A percentile compares a stretch with the other conserved stretches of the same genome.
These are phyloP conservation scores for Paramecium bursaria DNA, from an alignment of 73 alveolate genomes.

Conservation along the genomic window DNA sequence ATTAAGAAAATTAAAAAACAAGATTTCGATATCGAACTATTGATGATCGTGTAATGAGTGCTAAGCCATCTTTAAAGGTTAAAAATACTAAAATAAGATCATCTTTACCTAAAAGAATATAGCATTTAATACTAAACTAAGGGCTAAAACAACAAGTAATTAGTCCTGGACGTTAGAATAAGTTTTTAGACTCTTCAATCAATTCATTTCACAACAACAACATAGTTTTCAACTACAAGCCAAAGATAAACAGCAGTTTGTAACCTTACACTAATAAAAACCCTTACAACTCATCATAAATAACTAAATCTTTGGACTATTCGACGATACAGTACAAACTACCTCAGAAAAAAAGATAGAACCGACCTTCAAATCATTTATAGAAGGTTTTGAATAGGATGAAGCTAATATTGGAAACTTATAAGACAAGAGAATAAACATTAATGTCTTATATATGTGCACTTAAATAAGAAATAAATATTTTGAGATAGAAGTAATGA, in stretches of 20 bases:
- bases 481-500: not conserved
- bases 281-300: not conserved
- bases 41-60: not conserved
- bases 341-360: not conserved
- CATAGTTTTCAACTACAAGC: not conserved
- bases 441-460: constrained; percentile 3
- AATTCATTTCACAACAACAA: no score
- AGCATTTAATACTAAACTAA: constrained; percentile 4
- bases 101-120: constrained; percentile 4
- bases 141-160: not conserved
- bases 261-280: not conserved
- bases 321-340: not conserved
- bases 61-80: not conserved
- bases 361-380: constrained; percentile 11
- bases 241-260: not conserved
- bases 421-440: constrained; percentile 3
- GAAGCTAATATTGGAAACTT: constrained; percentile 38
- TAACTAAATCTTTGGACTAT: constrained; percentile 39
- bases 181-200: not conserved
- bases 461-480: constrained; percentile 26
- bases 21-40: constrained; percentile 11
- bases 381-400: not conserved
- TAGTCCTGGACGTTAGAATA: not conserved
- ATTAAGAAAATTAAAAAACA: no score
- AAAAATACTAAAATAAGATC: not conserved